Conservation (phyloP, 2,329 filamentous ascomycete genomes). For the Fusarium sulawesiense region DNA sequence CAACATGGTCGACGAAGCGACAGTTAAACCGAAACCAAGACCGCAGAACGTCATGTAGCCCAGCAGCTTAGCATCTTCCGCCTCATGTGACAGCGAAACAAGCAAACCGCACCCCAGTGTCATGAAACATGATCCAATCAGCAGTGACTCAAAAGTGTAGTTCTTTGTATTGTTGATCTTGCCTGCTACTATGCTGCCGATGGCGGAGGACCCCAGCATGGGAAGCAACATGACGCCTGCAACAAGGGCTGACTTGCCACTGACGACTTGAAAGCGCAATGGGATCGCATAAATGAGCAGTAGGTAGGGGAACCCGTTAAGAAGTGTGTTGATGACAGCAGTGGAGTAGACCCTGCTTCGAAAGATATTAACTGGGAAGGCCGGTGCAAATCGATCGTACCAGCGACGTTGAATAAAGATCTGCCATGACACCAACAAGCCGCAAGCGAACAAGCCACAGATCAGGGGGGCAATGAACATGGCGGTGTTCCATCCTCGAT, state of each 20-base stretch:
- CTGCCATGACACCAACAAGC: conserved; percentile 47
- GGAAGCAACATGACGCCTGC: conserved; percentile 65
- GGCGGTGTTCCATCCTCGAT: conserved; percentile 57
- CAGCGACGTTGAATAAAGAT: conserved; percentile 42
- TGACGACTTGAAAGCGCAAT: conserved; percentile 62
- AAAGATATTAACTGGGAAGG: conserved; percentile 62
- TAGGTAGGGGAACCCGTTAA: conserved; percentile 63
- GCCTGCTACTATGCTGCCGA: conserved; percentile 58
- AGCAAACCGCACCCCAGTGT: conserved; percentile 61
- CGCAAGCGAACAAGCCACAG: conserved; percentile 47
- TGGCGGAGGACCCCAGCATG: conserved; percentile 61
- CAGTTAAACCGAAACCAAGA: conserved; percentile 63
- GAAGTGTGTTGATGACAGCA: conserved; percentile 57
- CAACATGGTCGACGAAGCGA: conserved; percentile 61
- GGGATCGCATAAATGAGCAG: conserved; percentile 63
- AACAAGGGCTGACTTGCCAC: conserved; percentile 57
- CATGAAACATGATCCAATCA: conserved; percentile 57
- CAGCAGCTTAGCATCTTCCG: conserved; percentile 58
- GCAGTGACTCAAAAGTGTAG: conserved; percentile 57
- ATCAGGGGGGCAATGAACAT: conserved; percentile 50
- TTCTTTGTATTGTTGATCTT: conserved; percentile 57
- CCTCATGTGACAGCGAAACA: conserved; percentile 49
- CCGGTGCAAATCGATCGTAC: conserved; percentile 50
- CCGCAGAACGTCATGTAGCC: conserved; percentile 65
- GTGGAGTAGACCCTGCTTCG: conserved; percentile 59